Conservation (phyloP, 352 stramenopile genomes). For the Phytopythium kandeliae region DNA sequence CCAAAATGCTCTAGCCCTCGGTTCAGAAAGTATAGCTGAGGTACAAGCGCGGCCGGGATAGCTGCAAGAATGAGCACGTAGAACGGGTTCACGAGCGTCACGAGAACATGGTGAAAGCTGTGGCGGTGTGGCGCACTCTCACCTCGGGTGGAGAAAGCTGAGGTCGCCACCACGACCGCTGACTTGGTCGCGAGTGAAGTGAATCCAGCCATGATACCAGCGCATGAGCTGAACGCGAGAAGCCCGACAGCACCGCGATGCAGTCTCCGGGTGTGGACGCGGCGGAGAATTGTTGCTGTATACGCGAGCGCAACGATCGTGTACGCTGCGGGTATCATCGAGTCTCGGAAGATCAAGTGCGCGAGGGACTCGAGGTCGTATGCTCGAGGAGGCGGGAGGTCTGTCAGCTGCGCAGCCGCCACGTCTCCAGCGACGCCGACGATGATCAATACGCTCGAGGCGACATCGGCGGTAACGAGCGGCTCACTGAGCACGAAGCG, state of each 20-base stretch:
- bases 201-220: constrained; percentile 72
- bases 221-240: constrained; percentile 65
- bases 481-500: constrained; percentile 56
- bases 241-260: constrained; percentile 47
- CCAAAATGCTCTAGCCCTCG: constrained; percentile 73
- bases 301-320: constrained; percentile 40
- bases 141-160: constrained; percentile 17
- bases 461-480: constrained; percentile 39
- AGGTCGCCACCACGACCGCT: constrained; percentile 58
- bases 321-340: constrained; percentile 50
- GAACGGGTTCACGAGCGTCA: constrained; percentile 60
- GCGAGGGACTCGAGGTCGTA: constrained; percentile 56
- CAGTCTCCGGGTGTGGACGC: constrained; percentile 43
- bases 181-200: constrained; percentile 77
- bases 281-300: constrained; percentile 43
- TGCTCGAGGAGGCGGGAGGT: constrained; percentile 28
- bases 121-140: neutral
- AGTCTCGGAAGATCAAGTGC: constrained; percentile 43
- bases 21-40: constrained; percentile 77
- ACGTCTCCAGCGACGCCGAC: constrained; percentile 57
- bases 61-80: constrained; percentile 54
- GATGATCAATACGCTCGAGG: constrained; percentile 62
- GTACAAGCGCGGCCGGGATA: constrained; percentile 52
- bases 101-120: constrained; percentile 21
- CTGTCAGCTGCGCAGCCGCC: constrained; percentile 40